Evolutionary conservation across 2,329 filamentous ascomycete species (phyloP), one percentile per base, ranked within the genome.

Genomic region (Thermothelomyces thermophilus): DNA sequence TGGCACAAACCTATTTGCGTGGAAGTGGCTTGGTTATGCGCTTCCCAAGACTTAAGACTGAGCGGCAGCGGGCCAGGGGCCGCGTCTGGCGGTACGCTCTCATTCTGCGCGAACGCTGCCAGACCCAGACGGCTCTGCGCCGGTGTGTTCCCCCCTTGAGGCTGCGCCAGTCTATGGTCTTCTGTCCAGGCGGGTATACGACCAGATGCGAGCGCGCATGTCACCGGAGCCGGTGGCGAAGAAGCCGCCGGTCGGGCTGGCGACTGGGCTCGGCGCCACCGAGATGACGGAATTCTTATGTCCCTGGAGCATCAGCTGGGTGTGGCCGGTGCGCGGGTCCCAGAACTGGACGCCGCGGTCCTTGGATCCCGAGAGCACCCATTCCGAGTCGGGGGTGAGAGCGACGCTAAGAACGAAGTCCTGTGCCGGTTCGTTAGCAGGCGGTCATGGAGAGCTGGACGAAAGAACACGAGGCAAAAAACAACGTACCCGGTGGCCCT

Each of bases 241-340:
- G 65, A 89, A 84, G 56, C 83, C 82, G 51, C 90, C 90, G 31
- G 80, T 83, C 14, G 93, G 91, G 68, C 88, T 95, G 16, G 91
- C 90, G 0, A 91, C 91, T 47, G 93, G 93, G 68, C 90, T 95
- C 19, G 93, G 93, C 1, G 93, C 91, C 46, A 98, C 93, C 2
- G 90, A 96, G 62, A 97, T 97, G 61, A 98, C 93, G 10, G 89
- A 95, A 71, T 97, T 97, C 77, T 97, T 97, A 68, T 98, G 93
- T 22, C 93, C 93, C 69, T 97, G 93, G 55, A 98, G 79, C 93
- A 97, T 97, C 66, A 98, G 85, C 71, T 97, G 91, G 1, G 91
- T 94, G 58, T 87, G 85, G 31, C 91, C 93, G 17, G 90, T 96
- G 62, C 85, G 80, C 17, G 93, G 91, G 64, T 98, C 91, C 93